Conservation (phyloP, 2,329 filamentous ascomycete species). For the Stemphylium beticola region DNA sequence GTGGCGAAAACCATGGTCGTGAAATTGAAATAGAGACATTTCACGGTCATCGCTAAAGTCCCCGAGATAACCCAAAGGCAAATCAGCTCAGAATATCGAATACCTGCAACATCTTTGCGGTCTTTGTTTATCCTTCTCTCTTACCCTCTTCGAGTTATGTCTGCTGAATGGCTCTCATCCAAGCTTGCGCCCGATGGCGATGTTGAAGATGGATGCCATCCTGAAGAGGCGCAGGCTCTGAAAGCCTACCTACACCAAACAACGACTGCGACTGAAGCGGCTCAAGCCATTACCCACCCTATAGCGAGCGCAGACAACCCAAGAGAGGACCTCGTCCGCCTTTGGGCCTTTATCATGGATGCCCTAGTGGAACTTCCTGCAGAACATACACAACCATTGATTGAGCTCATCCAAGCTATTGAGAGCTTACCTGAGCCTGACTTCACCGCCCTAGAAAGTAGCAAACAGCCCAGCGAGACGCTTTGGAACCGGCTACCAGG, state of each 20-base stretch:
- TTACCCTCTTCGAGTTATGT: neutral
- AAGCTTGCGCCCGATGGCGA: conserved; percentile 4
- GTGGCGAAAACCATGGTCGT: too few relatives aligned
- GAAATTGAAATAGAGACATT: too few relatives aligned
- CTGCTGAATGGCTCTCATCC: conserved; percentile 12
- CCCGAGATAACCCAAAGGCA: too few relatives aligned
- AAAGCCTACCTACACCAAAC: conserved; percentile 11
- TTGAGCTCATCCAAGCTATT: conserved; percentile 9
- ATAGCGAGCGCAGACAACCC: neutral
- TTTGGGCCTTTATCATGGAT: conserved; percentile 8
- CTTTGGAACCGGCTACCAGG: conserved; percentile 8
- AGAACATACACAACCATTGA: neutral
- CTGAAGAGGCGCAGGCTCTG: conserved; percentile 13
- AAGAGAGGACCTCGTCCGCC: neutral
- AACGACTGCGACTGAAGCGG: conserved; percentile 8
- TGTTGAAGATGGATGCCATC: conserved; percentile 11
- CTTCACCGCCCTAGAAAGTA: neutral
- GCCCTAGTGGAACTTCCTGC: conserved; percentile 12
- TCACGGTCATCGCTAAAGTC: too few relatives aligned
- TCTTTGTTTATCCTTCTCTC: too few relatives aligned
- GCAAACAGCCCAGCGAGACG: neutral
- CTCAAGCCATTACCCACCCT: conserved; percentile 12
- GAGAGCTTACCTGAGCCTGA: conserved; percentile 5
- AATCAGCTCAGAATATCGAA: too few relatives aligned
- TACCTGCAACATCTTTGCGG: too few relatives aligned